These are phyloP conservation scores for Hordeum marinum DNA, from an alignment of 176 grass and related monocot genomes.

Conservation along the genomic window DNA sequence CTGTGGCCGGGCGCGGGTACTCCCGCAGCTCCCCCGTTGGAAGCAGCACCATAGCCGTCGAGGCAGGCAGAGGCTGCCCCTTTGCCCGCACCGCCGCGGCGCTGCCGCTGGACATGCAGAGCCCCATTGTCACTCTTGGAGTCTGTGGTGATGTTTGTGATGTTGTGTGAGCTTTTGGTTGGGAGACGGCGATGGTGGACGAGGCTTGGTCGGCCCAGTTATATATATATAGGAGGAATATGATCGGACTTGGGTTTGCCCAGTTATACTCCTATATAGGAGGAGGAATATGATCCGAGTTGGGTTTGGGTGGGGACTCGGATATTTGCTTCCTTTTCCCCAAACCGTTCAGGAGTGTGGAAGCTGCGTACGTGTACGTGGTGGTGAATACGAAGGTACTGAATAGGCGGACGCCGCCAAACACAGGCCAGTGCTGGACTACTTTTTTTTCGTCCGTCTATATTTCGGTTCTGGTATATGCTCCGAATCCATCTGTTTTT, in stretches of 20 bases:
- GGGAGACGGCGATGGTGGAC: not conserved
- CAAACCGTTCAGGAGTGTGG: not conserved
- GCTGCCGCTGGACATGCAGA: conserved; percentile 29
- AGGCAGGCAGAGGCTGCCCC: not conserved
- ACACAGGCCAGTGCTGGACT: too few relatives aligned
- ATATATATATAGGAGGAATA: not conserved
- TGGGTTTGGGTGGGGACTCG: not conserved
- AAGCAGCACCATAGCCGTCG: conserved; percentile 47
- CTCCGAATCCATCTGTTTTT: too few relatives aligned
- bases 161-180: not conserved
- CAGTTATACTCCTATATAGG: not conserved
- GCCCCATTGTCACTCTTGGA: conserved; percentile 23
- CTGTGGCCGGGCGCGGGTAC: conserved; percentile 27
- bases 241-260: conserved; percentile 2
- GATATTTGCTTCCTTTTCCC: not conserved
- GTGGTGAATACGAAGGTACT: not conserved
- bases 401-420: not conserved
- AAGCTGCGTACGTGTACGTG: not conserved
- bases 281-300: not conserved
- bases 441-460: too few relatives aligned
- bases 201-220: too few relatives aligned
- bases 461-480: too few relatives aligned
- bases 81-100: not conserved
- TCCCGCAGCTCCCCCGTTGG: conserved; percentile 39
- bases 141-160: not conserved